Evolutionary conservation across 2,329 filamentous ascomycete genomes (phyloP).

Genomic region (Cladorrhinum sp.): DNA sequence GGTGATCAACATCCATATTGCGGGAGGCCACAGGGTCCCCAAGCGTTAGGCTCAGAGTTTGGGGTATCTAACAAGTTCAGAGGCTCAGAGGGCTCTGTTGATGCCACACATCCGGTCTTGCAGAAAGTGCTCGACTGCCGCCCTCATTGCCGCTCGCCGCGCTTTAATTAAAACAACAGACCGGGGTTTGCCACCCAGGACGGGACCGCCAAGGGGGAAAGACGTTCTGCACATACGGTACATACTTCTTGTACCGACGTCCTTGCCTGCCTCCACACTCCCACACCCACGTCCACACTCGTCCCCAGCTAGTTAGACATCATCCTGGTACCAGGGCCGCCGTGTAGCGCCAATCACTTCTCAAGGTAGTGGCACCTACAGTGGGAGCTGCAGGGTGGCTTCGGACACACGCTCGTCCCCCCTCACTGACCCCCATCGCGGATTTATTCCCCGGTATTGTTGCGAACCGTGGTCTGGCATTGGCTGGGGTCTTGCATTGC

Average conservation of each 20-base stretch:
- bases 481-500: slow-evolving; percentile 24
- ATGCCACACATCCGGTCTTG: slow-evolving; percentile 19
- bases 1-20: slow-evolving; percentile 26
- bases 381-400: slow-evolving; percentile 30
- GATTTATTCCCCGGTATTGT: slow-evolving; percentile 14
- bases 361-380: slow-evolving; percentile 29
- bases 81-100: slow-evolving; percentile 16
- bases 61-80: slow-evolving; percentile 5
- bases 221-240: slow-evolving; percentile 10
- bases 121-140: slow-evolving; percentile 12
- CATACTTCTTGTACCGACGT: slow-evolving; percentile 9
- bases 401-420: slow-evolving; percentile 17
- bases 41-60: not conserved
- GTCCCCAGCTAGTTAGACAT: slow-evolving; percentile 17
- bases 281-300: slow-evolving; percentile 5
- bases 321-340: slow-evolving; percentile 24
- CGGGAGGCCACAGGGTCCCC: slow-evolving; percentile 25
- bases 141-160: slow-evolving; percentile 22
- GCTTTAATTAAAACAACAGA: slow-evolving; percentile 22
- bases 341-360: slow-evolving; percentile 30
- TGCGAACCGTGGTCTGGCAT: slow-evolving; percentile 14
- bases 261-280: slow-evolving; percentile 3
- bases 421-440: slow-evolving; percentile 20
- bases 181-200: slow-evolving; percentile 20
- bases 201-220: not conserved